Base-by-base conservation (phyloP, 768 basidiomycete genomes). In the Rubroboletus pulcherrimus region DNA sequence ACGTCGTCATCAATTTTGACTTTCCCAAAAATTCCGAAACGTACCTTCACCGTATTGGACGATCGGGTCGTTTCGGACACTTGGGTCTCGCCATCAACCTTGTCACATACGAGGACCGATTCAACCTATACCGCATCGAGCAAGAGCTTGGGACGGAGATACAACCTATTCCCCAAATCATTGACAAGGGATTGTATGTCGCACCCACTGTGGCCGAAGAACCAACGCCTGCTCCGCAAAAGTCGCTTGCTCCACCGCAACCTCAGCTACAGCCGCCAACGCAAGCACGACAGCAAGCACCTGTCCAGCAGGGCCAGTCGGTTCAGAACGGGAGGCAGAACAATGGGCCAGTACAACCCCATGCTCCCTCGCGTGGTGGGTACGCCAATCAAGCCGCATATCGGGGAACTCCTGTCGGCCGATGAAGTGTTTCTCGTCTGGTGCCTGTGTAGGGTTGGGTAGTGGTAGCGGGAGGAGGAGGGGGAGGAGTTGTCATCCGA, bases 1-100 rank as follows among this genome's bases (percentile, higher is more conserved):
- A 99, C 75, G 97, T 98, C 71, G 96, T 99, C 67, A 98, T 99
- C 82, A 98, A 98, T 77, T 99, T 99, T 68, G 96, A 99, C 72
- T 97, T 98, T 75, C 96, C 96, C 57, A 97, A 98, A 81, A 98
- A 95, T 71, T 91, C 93, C 57, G 97, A 99, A 74, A 98, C 96
- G 4, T 99, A 99, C 74, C 86, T 99, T 21, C 96, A 99, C 73
- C 89, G 96, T 61, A 98, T 98, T 68, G 96, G 97, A 68, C 93
- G 96, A 58, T 95, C 93, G 4, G 97, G 96, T 53, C 90, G 96
- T 49, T 99, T 97, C 68, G 96, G 97, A 52, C 96, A 99, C 72
- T 75, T 98, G 61, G 96, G 96, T 66, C 79, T 99, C 45, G 97
- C 97, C 40, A 97, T 99, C 75, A 97, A 97, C 71, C 83, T 99